Base-by-base conservation (phyloP, 805 yeast species). In the Candida endomychidarum region DNA sequence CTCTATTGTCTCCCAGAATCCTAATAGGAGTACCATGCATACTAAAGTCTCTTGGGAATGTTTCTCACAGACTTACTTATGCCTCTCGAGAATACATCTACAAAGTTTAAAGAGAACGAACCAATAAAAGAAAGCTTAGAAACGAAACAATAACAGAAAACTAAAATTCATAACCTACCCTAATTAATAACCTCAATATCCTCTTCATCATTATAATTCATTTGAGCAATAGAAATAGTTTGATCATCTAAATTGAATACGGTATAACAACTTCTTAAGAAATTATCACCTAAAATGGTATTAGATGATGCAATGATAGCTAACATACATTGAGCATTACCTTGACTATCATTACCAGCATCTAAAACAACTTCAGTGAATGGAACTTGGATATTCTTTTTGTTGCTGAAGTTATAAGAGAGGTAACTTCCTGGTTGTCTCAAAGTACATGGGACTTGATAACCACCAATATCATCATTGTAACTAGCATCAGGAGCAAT, bases 181-280 rank as follows among this genome's bases (percentile, higher is more conserved):
- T 42, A 48, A 20, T 40, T 21, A 37, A 51, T 47, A 5, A 40
- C 37, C 33, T 47, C 43, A 33, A 53, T 52, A 27, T 50, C 45
- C 32, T 49, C 50, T 14, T 36, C 37, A 35, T 41, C 45, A 34
- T 33, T 53, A 41, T 59, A 60, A 11, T 50, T 50, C 41, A 48
- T 60, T 38, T 57, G 65, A 4, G 67, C 85, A 53, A 83, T 48
- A 4, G 85, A 78, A 23, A 83, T 63, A 49, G 75, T 70, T 37
- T 61, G 60, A 52, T 74, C 73, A 25, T 79, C 86, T 39, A 81
- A 60, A 57, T 84, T 83, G 57, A 74, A 81, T 10, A 81, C 86
- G 17, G 78, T 67, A 56, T 81, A 83, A 2, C 81, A 79, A 42
- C 75, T 71, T 40, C 86, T 69, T 48, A 85, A 61, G 52, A 84